Percentiles rank a stretch among this genome's conserved stretches.
These are phyloP conservation scores for Colletotrichum sp. DNA, from an alignment of 2,329 filamentous ascomycete species.

Conservation along the genomic window DNA sequence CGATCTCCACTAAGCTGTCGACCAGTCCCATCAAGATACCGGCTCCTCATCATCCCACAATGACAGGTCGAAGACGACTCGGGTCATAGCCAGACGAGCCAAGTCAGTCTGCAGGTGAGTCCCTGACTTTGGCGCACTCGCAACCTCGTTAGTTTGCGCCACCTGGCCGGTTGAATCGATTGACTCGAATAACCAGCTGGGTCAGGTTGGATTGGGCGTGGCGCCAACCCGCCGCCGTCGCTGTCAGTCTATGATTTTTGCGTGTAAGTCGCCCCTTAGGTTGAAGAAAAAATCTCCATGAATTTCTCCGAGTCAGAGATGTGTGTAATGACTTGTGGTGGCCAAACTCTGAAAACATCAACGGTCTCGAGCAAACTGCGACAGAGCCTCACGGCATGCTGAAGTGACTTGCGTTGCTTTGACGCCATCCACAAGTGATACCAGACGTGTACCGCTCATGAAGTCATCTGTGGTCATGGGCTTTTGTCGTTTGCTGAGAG, in stretches of 20 bases:
- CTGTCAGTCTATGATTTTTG: not conserved
- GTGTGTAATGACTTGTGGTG: not conserved
- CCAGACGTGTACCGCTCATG: not conserved
- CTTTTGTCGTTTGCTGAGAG: not conserved
- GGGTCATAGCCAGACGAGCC: not conserved
- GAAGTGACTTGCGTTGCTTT: not conserved
- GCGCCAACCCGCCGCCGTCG: not conserved
- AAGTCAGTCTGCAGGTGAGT: not conserved
- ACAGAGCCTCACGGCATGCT: not conserved
- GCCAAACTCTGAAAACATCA: not conserved
- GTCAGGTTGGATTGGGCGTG: not conserved
- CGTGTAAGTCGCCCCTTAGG: not conserved
- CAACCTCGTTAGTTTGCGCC: not conserved
- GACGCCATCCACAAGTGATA: not conserved
- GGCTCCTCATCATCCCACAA: slow-evolving; percentile 2
- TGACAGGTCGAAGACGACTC: not conserved
- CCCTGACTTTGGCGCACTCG: not conserved
- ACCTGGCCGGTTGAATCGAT: not conserved
- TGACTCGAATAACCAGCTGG: not conserved
- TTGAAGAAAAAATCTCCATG: not conserved
- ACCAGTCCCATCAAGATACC: not conserved
- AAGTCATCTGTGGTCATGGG: not conserved
- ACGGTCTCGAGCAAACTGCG: not conserved
- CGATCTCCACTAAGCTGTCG: slow-evolving; percentile 2
- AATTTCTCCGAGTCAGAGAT: not conserved